phyloP scores from a whole-genome alignment of 176 grass and related monocot species.

The Pontederia crassipes region DNA sequence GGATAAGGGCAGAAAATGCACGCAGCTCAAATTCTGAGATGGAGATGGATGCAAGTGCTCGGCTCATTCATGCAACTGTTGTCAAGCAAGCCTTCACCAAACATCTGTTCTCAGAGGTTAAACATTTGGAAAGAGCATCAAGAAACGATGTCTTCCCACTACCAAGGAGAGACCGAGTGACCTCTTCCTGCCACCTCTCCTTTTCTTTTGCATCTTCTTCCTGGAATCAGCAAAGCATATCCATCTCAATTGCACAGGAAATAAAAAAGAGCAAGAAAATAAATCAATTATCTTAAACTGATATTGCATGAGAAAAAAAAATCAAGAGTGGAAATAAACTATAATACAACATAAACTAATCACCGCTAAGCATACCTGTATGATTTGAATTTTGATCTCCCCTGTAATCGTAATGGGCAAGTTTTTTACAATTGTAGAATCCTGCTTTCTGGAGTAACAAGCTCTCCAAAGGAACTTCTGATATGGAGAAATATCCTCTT shows the following conservation, averaged over 20 bases:
- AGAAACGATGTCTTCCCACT: constrained; percentile 33
- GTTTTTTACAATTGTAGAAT: constrained; percentile 1
- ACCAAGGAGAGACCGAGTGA: constrained; percentile 23
- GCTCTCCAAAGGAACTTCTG: constrained; percentile 29
- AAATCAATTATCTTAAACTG: not conserved
- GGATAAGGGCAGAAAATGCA: constrained; percentile 42
- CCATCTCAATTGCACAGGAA: not conserved
- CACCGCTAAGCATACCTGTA: not conserved
- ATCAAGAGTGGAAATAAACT: too few species aligned
- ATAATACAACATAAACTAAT: too few species aligned
- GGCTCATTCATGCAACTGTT: constrained; percentile 44
- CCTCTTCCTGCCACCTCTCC: constrained; percentile 26
- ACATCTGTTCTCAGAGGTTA: constrained; percentile 16
- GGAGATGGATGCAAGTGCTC: constrained; percentile 20
- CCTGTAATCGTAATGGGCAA: not conserved
- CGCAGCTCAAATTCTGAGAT: constrained; percentile 22
- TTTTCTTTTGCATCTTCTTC: constrained; percentile 17
- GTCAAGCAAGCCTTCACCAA: constrained; percentile 32
- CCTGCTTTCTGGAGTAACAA: constrained; percentile 37
- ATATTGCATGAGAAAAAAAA: too few species aligned
- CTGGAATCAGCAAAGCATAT: not conserved
- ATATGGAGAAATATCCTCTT: constrained; percentile 43
- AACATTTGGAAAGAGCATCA: constrained; percentile 39
- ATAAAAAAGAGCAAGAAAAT: not conserved
- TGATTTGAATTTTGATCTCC: constrained; percentile 1